phyloP scores from a whole-genome alignment of 305 asterid genomes.

The Coffea humblotiana region DNA sequence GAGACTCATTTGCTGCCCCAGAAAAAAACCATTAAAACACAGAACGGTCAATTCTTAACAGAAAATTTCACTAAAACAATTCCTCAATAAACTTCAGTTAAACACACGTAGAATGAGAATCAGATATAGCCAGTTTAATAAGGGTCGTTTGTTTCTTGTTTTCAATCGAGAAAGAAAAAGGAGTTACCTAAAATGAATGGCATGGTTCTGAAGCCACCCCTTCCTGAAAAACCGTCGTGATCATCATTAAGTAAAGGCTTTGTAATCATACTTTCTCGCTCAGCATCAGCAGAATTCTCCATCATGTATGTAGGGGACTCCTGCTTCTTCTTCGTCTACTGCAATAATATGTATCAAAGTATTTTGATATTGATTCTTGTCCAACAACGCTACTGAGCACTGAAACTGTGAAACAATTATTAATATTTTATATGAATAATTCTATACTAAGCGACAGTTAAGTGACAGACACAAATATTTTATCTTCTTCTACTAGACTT shows the following conservation, averaged over 20 bases:
- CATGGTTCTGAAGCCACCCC: conserved; percentile 22
- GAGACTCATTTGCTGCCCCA: conserved; percentile 44
- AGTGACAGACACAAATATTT: too few relatives aligned
- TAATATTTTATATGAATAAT: too few relatives aligned
- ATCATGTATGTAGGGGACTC: neutral
- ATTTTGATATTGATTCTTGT: too few relatives aligned
- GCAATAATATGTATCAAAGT: neutral
- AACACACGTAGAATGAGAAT: neutral
- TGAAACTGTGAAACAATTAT: too few relatives aligned
- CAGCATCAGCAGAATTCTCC: conserved; percentile 1
- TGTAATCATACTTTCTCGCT: neutral
- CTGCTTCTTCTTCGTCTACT: neutral
- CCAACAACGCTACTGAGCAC: too few relatives aligned
- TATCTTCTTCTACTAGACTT: too few relatives aligned
- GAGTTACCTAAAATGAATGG: conserved; percentile 17
- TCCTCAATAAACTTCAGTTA: neutral
- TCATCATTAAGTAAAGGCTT: conserved; percentile 9
- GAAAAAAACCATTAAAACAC: neutral
- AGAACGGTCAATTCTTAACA: neutral
- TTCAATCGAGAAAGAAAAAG: neutral
- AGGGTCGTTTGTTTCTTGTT: neutral
- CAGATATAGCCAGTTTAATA: neutral
- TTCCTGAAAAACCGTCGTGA: neutral
- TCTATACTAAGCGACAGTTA: too few relatives aligned
- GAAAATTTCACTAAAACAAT: neutral